phyloP scores from a whole-genome alignment of 1,139 yeast species.

The Magnusiomyces fungicola region DNA sequence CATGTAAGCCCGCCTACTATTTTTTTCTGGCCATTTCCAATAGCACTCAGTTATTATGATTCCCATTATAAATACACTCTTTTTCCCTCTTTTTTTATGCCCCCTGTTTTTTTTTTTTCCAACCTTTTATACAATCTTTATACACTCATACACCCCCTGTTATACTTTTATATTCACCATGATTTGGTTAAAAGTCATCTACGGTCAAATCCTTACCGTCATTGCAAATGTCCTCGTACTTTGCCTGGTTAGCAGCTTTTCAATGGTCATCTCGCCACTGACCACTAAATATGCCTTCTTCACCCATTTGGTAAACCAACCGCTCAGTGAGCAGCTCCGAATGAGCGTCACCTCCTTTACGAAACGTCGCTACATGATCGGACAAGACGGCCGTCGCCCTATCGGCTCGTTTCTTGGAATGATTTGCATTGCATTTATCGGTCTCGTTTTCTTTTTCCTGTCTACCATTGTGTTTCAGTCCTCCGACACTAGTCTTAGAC shows the following conservation, averaged over 20 bases:
- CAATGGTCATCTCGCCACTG: conserved; percentile 13
- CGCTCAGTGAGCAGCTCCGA: conserved; percentile 13
- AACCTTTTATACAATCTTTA: no score
- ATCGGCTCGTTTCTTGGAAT: conserved; percentile 12
- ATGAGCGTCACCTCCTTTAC: conserved; percentile 13
- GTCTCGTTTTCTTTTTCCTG: conserved; percentile 10
- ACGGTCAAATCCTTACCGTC: conserved; percentile 14
- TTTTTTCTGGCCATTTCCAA: no score
- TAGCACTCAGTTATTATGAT: no score
- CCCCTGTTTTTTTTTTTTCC: no score
- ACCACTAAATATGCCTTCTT: conserved; percentile 11
- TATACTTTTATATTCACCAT: not conserved
- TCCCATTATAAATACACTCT: no score
- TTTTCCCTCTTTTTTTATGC: no score
- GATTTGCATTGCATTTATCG: conserved; percentile 7
- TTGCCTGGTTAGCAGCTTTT: conserved; percentile 7
- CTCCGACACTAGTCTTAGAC: conserved; percentile 11
- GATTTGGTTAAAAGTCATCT: conserved; percentile 5
- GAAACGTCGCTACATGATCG: conserved; percentile 15
- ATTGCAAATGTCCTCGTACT: conserved; percentile 10
- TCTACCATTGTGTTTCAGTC: conserved; percentile 13
- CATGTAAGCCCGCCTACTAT: no score
- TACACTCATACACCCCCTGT: no score
- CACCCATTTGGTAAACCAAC: conserved; percentile 10
- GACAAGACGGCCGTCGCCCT: conserved; percentile 14